Evolutionary conservation across 106 monocot genomes (phyloP), one percentile per base, ranked within the genome.

Genomic region (Acorus gramineus): DNA sequence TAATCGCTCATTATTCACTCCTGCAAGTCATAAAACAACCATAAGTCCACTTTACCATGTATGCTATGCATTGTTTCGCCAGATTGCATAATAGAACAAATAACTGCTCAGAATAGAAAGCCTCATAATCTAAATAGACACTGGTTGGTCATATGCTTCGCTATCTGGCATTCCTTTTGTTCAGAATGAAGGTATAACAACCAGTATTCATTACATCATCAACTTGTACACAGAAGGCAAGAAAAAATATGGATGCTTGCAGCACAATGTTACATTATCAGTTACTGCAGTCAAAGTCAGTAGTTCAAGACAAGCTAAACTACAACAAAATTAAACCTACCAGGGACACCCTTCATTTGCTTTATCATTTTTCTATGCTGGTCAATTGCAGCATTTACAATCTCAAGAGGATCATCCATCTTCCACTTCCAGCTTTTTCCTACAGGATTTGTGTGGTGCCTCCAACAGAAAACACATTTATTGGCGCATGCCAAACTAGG

Each of bases 401-500:
- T 96, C 13, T 79, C 90, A 28, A 90, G 57, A 77, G 90, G 90
- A 73, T 78, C 82, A 68, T 96, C 95, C 90, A 96, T 85, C 78
- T 96, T 87, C 95, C 95, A 96, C 50, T 67, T 74, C 95, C 95
- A 96, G 51, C 73, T 82, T 76, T 91, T 96, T 65, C 95, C 95
- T 50, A 96, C 95, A 51, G 95, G 95, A 81, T 96, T 96, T 48
- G 90, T 85, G 50, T 96, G 95, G 87, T 96, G 95, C 14, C 95
- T 87, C 95, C 95, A 96, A 69, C 95, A 96, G 74, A 96, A 96
- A 66, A 96, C 95, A 81, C 95, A 96, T 76, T 96, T 96, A 77
- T 96, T 96, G 62, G 95, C 95, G 79, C 95, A 96, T n/a, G 95
- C 95, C 61, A 96, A 74, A 80, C 95, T 96, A 57, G 95, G 95